Evolutionary conservation across 805 yeast species (phyloP).

Genomic region (Hanseniaspora vineae): DNA sequence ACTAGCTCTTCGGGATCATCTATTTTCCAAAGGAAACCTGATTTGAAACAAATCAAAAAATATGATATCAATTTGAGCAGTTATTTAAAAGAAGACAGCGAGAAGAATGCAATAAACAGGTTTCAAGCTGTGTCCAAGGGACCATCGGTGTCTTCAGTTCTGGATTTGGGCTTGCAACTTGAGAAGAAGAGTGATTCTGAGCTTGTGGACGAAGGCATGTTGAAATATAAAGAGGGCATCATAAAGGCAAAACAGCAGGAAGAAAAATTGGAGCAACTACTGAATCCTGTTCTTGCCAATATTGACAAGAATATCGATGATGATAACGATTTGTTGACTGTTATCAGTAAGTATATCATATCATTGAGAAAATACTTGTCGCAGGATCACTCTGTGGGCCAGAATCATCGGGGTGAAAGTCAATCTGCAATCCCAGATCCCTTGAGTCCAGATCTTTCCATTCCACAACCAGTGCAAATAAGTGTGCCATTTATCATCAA

Average conservation of each 20-base stretch:
- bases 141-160: no score
- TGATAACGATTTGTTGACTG: slow-evolving; percentile 16
- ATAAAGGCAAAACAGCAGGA: background rate
- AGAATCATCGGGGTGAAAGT: no score
- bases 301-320: slow-evolving; percentile 8
- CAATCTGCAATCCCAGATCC: background rate
- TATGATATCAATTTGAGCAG: no score
- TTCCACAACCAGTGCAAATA: slow-evolving; percentile 19
- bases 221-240: background rate
- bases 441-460: background rate
- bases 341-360: slow-evolving; percentile 7
- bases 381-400: background rate
- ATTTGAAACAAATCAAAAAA: no score
- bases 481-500: slow-evolving; percentile 17
- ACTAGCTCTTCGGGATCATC: no score
- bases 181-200: background rate
- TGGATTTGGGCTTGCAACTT: no score
- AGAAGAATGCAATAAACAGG: no score
- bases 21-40: no score
- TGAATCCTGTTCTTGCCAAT: slow-evolving; percentile 12
- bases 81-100: no score
- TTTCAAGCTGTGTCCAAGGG: no score
- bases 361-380: background rate
- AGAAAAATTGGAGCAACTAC: slow-evolving; percentile 1
- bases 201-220: background rate